Percentiles rank a stretch among this genome's conserved stretches.
Conservation (phyloP, 1,139 yeast species). For the Geotrichum candidum region DNA sequence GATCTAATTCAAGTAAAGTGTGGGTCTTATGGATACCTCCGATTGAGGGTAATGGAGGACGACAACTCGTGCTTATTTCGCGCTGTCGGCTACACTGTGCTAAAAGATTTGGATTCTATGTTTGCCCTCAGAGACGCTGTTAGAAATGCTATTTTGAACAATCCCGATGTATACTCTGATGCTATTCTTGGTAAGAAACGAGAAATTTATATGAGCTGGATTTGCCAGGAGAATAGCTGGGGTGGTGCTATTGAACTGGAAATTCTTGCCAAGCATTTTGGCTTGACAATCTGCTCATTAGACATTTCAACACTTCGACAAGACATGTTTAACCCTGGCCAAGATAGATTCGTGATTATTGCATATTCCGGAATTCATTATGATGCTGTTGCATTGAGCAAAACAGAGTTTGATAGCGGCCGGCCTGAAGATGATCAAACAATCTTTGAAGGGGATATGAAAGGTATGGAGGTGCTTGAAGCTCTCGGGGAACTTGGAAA, state of each 20-base stretch:
- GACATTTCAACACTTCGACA: slow-evolving; percentile 62
- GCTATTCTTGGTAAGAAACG: slow-evolving; percentile 54
- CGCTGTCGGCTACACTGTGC: slow-evolving; percentile 53
- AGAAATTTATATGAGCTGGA: slow-evolving; percentile 57
- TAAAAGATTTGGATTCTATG: slow-evolving; percentile 39
- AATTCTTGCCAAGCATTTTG: slow-evolving; percentile 52
- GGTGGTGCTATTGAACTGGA: slow-evolving; percentile 83
- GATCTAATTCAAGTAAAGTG: slow-evolving; percentile 9
- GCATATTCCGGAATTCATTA: slow-evolving; percentile 74
- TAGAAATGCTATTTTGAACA: slow-evolving; percentile 40
- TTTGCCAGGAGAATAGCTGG: slow-evolving; percentile 58
- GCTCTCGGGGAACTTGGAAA: slow-evolving; percentile 42
- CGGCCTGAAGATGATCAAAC: slow-evolving; percentile 38
- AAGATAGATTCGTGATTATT: slow-evolving; percentile 45
- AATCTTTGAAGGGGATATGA: slow-evolving; percentile 37
- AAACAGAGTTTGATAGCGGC: slow-evolving; percentile 35
- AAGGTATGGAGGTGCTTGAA: slow-evolving; percentile 34
- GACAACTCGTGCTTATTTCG: slow-evolving; percentile 79
- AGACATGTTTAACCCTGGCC: slow-evolving; percentile 50
- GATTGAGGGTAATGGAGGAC: slow-evolving; percentile 61
- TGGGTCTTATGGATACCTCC: slow-evolving; percentile 30
- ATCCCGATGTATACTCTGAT: slow-evolving; percentile 48
- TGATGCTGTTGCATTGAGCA: slow-evolving; percentile 51
- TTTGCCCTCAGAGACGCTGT: slow-evolving; percentile 45
- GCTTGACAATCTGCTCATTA: slow-evolving; percentile 52